phyloP scores from a whole-genome alignment of 2,329 filamentous ascomycete genomes.

The Bipolaris zeicola region DNA sequence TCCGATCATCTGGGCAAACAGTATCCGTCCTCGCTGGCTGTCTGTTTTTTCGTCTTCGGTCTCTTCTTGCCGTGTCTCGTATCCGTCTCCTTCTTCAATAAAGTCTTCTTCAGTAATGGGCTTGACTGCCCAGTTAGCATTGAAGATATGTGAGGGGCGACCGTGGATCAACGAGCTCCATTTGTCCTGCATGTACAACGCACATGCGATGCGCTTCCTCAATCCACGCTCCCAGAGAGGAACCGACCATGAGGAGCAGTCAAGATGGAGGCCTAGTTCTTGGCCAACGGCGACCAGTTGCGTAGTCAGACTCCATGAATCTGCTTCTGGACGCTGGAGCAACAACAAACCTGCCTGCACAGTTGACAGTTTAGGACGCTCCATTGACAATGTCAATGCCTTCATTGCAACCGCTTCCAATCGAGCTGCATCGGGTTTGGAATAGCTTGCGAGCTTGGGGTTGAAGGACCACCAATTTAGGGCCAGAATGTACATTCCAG shows the following conservation, averaged over 20 bases:
- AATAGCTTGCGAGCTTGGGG: conserved; percentile 66
- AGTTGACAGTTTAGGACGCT: conserved; percentile 79
- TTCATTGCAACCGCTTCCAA: conserved; percentile 76
- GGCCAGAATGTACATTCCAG: conserved; percentile 82
- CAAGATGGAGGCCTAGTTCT: conserved; percentile 85
- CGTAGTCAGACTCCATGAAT: conserved; percentile 83
- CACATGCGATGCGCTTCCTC: conserved; percentile 86
- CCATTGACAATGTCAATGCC: conserved; percentile 76
- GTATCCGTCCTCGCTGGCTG: conserved; percentile 68
- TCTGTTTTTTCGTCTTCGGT: conserved; percentile 65
- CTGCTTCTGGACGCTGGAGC: conserved; percentile 75
- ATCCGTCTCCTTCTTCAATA: conserved; percentile 63
- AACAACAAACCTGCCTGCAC: conserved; percentile 78
- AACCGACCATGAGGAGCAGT: conserved; percentile 86
- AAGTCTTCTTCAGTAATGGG: conserved; percentile 71
- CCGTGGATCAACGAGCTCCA: conserved; percentile 88
- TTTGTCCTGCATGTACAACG: conserved; percentile 91
- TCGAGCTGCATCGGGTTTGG: conserved; percentile 72
- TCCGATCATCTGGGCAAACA: conserved; percentile 77
- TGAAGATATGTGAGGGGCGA: conserved; percentile 76
- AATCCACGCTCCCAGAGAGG: conserved; percentile 85
- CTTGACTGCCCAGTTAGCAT: conserved; percentile 77
- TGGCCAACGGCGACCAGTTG: conserved; percentile 86
- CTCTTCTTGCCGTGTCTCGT: conserved; percentile 56
- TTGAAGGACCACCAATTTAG: conserved; percentile 87